Base-by-base conservation (phyloP, 352 stramenopile genomes). In the Phytophthora ohioensis region DNA sequence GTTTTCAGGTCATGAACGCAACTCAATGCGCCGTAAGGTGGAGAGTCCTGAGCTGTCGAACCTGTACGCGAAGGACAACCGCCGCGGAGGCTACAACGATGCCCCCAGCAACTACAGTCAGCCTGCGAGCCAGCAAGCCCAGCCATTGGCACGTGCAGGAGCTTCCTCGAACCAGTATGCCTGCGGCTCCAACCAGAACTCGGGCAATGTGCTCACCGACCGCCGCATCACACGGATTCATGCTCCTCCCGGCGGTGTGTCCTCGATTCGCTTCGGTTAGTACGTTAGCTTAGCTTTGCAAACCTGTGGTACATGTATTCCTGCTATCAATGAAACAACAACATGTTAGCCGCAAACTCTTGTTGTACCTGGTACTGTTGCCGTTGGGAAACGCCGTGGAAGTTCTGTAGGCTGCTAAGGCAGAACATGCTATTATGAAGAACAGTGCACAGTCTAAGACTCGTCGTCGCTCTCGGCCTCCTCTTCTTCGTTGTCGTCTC, bases 141-240 rank as follows among this genome's bases (percentile, higher is more conserved):
- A 78, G 48, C 67, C 55, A 15, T 34, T 48, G 13, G 35, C 49
- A 34, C 64, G 55, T 53, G 21, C 35, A 57, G 52, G 43, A 32
- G 45, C 66, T 45, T 97, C 90, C 21, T 96, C 90, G 10, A 98
- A 98, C 76, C 79, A 88, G 21, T 97, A 93, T 58, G 90, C 92
- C 7, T 83, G 53, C 7, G 91, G 91, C 11, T 72, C 81, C 45
- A 97, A 93, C 73, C 90, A 97, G 71, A 98, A 98, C 71, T 76
- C 75, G 11, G 93, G 93, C 42, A 98, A 97, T 61, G 90, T 97
- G 73, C 75, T 97, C 60, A 98, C 91, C 21, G 91, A 96, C 46
- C 80, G 91, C 43, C 91, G 88, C 63, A 97, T 93, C 67, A 97
- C 91, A 31, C 80, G 91, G 54, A 94, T 97, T 65, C 90, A 97